These are phyloP conservation scores for Aspergillus melleus DNA, from an alignment of 2,329 filamentous ascomycete species.

Conservation along the genomic window DNA sequence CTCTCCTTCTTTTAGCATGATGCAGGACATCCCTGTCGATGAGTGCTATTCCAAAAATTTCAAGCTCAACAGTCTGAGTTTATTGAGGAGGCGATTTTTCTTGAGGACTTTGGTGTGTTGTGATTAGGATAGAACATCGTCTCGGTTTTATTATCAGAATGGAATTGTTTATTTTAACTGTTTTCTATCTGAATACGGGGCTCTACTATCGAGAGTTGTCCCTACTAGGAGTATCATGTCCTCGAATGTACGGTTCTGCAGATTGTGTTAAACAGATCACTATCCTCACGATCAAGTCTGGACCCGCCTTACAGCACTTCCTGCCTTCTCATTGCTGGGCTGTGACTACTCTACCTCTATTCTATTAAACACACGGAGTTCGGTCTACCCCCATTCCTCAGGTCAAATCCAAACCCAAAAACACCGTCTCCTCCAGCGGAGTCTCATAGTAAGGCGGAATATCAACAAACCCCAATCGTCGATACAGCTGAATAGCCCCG, in stretches of 20 bases:
- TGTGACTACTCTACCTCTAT: neutral
- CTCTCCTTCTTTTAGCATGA: slow-evolving; percentile 26
- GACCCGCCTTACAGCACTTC: no score
- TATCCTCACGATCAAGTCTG: no score
- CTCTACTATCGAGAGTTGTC: no score
- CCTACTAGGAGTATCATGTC: no score
- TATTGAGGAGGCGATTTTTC: slow-evolving; percentile 9
- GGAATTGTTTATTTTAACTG: no score
- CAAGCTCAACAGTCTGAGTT: slow-evolving; percentile 38
- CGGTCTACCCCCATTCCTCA: neutral
- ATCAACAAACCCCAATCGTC: slow-evolving; percentile 52
- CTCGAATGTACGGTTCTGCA: no score
- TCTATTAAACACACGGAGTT: neutral
- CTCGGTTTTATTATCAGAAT: neutral
- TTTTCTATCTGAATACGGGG: no score
- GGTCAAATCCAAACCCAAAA: slow-evolving; percentile 43
- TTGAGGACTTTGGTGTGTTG: neutral
- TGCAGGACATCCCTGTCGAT: slow-evolving; percentile 19
- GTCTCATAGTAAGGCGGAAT: slow-evolving; percentile 58
- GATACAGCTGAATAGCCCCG: slow-evolving; percentile 53
- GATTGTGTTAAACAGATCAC: no score
- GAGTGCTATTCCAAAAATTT: slow-evolving; percentile 24
- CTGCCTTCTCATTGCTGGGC: neutral
- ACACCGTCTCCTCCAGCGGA: slow-evolving; percentile 54
- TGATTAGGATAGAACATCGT: neutral